Conservation (phyloP, 1,139 yeast genomes). For the Candida freyschussii region DNA sequence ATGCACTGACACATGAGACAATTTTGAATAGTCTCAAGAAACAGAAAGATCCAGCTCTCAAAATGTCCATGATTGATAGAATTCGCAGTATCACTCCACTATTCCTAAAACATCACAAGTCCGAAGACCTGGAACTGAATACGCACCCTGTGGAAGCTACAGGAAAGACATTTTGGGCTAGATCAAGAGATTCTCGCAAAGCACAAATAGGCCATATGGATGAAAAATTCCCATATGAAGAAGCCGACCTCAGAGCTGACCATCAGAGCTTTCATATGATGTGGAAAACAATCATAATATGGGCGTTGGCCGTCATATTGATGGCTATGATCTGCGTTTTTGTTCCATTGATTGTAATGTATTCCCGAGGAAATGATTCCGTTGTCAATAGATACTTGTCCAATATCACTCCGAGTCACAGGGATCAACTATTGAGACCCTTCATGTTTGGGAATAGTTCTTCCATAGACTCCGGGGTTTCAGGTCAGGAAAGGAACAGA, state of each 20-base stretch:
- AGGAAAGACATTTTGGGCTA: too few species aligned
- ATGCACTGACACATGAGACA: conserved; percentile 15
- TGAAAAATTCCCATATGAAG: conserved; percentile 1
- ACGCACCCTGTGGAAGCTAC: conserved; percentile 1
- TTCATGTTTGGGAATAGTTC: conserved; percentile 1
- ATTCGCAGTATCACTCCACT: neutral
- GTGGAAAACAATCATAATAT: conserved; percentile 17
- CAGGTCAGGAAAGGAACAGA: neutral
- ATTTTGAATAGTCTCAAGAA: conserved; percentile 16
- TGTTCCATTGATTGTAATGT: conserved; percentile 21
- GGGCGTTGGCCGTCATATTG: conserved; percentile 20
- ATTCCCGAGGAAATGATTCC: conserved; percentile 23
- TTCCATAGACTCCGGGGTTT: neutral
- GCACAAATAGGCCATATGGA: neutral
- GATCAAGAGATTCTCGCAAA: neutral
- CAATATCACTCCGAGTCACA: conserved; percentile 17
- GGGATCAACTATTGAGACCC: conserved; percentile 12
- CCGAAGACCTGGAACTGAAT: conserved; percentile 13
- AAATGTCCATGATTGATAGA: neutral
- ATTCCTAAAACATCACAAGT: conserved; percentile 8
- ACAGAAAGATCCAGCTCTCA: neutral
- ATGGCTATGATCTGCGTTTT: conserved; percentile 19
- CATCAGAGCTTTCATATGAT: conserved; percentile 4
- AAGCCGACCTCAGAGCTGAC: conserved; percentile 2
- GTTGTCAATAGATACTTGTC: conserved; percentile 18